Conservation (phyloP, 768 basidiomycete genomes). For the Mycena alexandri region DNA sequence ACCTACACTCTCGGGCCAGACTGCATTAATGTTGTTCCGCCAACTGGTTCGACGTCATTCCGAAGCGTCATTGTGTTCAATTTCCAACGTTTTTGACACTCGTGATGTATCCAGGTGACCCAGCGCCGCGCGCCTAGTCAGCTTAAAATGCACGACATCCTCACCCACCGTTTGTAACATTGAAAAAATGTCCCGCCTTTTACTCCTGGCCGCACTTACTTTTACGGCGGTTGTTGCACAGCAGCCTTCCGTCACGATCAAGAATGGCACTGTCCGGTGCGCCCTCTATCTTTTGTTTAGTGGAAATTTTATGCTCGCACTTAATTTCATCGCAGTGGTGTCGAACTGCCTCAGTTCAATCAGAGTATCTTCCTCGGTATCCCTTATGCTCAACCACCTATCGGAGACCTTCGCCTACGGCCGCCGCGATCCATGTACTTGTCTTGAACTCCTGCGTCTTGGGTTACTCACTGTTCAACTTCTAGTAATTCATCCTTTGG, state of each 20-base stretch:
- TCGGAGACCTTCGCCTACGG: constrained; percentile 50
- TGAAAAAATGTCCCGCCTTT: too few relatives aligned
- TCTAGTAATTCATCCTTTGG: constrained; percentile 47
- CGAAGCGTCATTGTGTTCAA: too few relatives aligned
- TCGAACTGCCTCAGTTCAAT: constrained; percentile 37
- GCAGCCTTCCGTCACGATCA: constrained; percentile 36
- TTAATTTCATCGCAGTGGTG: constrained; percentile 16
- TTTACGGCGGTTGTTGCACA: constrained; percentile 11
- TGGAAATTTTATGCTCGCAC: background rate
- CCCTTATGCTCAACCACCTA: constrained; percentile 51
- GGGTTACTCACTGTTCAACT: constrained; percentile 37
- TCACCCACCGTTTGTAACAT: too few relatives aligned
- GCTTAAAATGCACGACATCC: too few relatives aligned
- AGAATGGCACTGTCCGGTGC: constrained; percentile 33
- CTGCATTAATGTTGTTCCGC: too few relatives aligned
- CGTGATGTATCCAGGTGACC: too few relatives aligned
- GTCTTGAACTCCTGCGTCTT: constrained; percentile 22
- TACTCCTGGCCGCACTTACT: constrained; percentile 10
- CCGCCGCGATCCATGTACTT: constrained; percentile 46
- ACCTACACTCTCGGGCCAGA: constrained; percentile 22
- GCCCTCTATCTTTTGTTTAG: background rate
- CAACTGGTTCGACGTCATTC: too few relatives aligned
- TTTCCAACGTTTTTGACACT: too few relatives aligned
- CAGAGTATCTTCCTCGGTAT: constrained; percentile 51
- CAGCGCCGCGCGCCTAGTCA: too few relatives aligned